Conservation (phyloP, 208 protist species). For the Trichomonas gallinae region DNA sequence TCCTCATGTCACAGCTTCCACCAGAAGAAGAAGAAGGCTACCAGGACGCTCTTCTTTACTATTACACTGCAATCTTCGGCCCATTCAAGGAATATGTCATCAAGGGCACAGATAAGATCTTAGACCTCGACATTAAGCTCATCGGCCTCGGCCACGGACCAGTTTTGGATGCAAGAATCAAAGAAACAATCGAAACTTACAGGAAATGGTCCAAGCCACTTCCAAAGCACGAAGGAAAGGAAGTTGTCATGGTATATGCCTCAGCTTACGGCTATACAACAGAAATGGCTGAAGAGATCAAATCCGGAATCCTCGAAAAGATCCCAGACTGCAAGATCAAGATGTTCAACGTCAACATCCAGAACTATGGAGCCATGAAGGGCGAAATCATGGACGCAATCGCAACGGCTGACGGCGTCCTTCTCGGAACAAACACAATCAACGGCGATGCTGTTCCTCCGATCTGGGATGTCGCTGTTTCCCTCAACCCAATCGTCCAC, state of each 20-base stretch:
- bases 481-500: background rate
- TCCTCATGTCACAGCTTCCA: background rate
- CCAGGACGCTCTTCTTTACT: slow-evolving; percentile 10
- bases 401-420: background rate
- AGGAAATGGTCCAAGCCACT: background rate
- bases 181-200: background rate
- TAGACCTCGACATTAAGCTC: background rate
- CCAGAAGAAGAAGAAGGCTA: background rate
- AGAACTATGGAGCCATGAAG: background rate
- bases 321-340: background rate
- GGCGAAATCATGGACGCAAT: background rate
- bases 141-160: background rate
- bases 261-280: slow-evolving; percentile 9
- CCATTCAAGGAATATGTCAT: slow-evolving; percentile 21
- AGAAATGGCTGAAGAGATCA: background rate
- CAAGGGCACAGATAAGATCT: background rate
- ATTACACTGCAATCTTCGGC: background rate
- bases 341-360: background rate
- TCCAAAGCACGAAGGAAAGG: background rate
- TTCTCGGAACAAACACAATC: background rate
- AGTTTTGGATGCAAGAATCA: background rate
- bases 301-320: background rate
- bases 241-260: background rate
- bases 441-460: background rate
- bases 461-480: background rate